Evolutionary conservation across 2,329 filamentous ascomycete species (phyloP).

Genomic region (Aureobasidium subglaciale): DNA sequence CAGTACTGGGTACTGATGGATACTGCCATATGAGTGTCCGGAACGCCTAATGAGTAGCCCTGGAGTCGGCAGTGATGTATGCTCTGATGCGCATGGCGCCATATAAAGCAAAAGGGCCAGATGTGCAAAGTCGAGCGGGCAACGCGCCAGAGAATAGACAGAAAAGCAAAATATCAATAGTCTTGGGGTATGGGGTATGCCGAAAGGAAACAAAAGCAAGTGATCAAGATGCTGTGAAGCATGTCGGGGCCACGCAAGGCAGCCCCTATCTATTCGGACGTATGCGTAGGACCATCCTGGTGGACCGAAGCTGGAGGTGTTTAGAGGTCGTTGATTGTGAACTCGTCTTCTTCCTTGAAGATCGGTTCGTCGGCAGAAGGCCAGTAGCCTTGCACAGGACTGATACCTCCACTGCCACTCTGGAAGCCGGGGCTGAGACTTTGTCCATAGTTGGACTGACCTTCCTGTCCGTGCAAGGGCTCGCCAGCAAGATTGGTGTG

Average conservation of each 20-base stretch:
- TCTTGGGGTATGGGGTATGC: constrained; percentile 9
- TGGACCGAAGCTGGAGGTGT: background rate
- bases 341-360: constrained; percentile 95
- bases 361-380: constrained; percentile 39
- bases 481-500: constrained; percentile 90
- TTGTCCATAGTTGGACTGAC: constrained; percentile 20
- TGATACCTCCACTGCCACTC: constrained; percentile 56
- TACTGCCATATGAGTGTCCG: constrained; percentile 2
- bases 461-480: constrained; percentile 50
- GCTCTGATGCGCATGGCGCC: constrained; percentile 4
- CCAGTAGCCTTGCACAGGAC: constrained; percentile 47
- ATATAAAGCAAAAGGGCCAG: constrained; percentile 5
- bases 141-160: background rate
- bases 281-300: background rate
- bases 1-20: constrained; percentile 6
- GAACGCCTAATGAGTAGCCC: constrained; percentile 11
- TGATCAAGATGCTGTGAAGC: constrained; percentile 13
- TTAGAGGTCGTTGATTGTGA: constrained; percentile 33
- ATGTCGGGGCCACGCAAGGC: background rate
- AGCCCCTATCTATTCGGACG: constrained; percentile 3
- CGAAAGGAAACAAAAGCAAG: constrained; percentile 6
- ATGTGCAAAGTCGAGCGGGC: background rate
- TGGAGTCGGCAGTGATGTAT: background rate
- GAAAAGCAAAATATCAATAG: constrained; percentile 7
- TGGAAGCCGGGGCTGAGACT: constrained; percentile 47